Conservation (phyloP, 164 flowering plant species). For the Tinospora cordifolia region DNA sequence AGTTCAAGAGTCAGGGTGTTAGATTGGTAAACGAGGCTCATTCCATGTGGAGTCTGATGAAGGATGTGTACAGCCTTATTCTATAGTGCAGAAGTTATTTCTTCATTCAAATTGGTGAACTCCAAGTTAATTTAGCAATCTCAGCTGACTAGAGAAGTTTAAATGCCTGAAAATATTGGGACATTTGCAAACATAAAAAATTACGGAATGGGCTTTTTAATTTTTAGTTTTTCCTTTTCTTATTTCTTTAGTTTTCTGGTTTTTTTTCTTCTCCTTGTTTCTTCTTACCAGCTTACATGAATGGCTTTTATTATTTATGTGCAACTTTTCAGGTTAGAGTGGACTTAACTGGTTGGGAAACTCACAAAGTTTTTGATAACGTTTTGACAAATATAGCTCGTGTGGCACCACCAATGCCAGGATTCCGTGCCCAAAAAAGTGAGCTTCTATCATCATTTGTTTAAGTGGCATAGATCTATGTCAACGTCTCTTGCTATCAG, state of each 20-base stretch:
- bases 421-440: conserved; percentile 71
- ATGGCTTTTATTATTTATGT: not conserved
- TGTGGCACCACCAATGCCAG: conserved; percentile 77
- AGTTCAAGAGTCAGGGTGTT: too few relatives aligned
- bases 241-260: not conserved
- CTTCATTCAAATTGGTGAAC: too few relatives aligned
- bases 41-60: too few relatives aligned
- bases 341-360: conserved; percentile 53
- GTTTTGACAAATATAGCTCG: conserved; percentile 56
- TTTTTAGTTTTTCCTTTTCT: not conserved
- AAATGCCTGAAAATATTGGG: not conserved
- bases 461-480: not conserved
- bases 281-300: not conserved
- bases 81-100: too few relatives aligned
- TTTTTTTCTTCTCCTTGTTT: not conserved
- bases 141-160: too few relatives aligned
- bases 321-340: conserved; percentile 48
- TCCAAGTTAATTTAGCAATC: too few relatives aligned
- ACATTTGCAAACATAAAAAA: not conserved
- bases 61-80: too few relatives aligned
- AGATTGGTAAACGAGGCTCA: too few relatives aligned
- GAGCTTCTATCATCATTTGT: conserved; percentile 29
- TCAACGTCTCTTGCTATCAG: not conserved
- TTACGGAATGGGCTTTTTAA: not conserved
- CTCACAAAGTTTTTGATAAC: conserved; percentile 46